A percentile compares a stretch with the other conserved stretches of the same genome.
Conservation (phyloP, 208 protist genomes). For the Acanthamoeba culbertsoni region DNA sequence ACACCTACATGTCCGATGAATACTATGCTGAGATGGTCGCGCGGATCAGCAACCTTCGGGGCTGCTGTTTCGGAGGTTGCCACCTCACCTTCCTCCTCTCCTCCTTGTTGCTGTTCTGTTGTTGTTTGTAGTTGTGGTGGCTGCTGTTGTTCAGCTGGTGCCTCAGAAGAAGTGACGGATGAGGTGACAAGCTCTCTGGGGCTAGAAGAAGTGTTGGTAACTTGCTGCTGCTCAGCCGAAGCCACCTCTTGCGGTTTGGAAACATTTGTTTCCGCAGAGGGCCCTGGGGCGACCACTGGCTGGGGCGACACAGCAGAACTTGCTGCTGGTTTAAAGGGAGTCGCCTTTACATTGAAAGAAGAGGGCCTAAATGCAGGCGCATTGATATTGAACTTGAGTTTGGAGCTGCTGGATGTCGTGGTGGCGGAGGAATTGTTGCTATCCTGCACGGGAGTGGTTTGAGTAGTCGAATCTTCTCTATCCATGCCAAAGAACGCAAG, state of each 20-base stretch:
- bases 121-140: constrained; percentile 15
- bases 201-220: too few relatives aligned
- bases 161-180: too few relatives aligned
- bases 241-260: too few relatives aligned
- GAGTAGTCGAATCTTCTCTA: too few relatives aligned
- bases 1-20: constrained; percentile 98
- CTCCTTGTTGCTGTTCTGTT: constrained; percentile 48
- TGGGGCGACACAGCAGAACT: too few relatives aligned
- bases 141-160: too few relatives aligned
- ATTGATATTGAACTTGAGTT: neutral
- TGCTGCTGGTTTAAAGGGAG: neutral
- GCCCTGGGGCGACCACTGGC: too few relatives aligned
- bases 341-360: neutral
- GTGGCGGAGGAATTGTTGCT: neutral
- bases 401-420: neutral
- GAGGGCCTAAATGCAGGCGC: neutral
- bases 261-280: too few relatives aligned
- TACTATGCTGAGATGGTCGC: constrained; percentile 97
- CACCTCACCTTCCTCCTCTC: constrained; percentile 23
- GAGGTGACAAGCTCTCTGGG: too few relatives aligned
- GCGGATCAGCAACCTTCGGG: constrained; percentile 3
- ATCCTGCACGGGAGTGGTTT: neutral
- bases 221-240: too few relatives aligned
- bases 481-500: too few relatives aligned
- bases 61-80: neutral